Evolutionary conservation across 2,329 filamentous ascomycete genomes (phyloP).

Genomic region (Aaosphaeria arxii): DNA sequence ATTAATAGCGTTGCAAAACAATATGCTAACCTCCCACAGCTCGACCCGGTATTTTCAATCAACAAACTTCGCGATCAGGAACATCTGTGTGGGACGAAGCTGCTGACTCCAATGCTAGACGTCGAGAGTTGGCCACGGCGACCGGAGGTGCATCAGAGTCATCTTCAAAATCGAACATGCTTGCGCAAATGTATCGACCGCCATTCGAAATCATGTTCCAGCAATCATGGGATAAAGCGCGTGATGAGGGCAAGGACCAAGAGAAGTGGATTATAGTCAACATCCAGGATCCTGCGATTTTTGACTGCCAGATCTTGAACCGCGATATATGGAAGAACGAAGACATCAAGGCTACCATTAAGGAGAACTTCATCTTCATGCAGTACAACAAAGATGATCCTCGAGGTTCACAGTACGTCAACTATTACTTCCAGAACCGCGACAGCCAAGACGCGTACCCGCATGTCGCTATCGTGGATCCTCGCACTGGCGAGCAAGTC

Average conservation of each 20-base stretch:
- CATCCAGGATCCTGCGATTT: conserved; percentile 88
- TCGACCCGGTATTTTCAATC: conserved; percentile 67
- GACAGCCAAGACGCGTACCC: conserved; percentile 90
- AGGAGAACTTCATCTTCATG: conserved; percentile 92
- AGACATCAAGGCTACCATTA: conserved; percentile 73
- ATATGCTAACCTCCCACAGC: conserved; percentile 2
- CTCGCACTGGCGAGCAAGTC: conserved; percentile 92
- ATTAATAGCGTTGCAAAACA: too few species aligned
- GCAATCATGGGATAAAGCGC: conserved; percentile 77
- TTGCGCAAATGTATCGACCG: conserved; percentile 89
- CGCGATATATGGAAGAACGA: conserved; percentile 93
- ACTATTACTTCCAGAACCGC: conserved; percentile 81
- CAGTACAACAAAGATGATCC: conserved; percentile 88
- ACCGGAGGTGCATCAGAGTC: conserved; percentile 65
- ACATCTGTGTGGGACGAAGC: conserved; percentile 59
- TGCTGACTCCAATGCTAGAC: conserved; percentile 46
- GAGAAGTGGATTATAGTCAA: conserved; percentile 97
- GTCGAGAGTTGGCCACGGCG: conserved; percentile 55
- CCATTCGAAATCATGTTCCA: conserved; percentile 86
- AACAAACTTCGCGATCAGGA: conserved; percentile 52
- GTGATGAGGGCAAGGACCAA: conserved; percentile 78
- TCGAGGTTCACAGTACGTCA: conserved; percentile 74
- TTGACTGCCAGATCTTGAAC: conserved; percentile 92
- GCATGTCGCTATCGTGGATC: conserved; percentile 93
- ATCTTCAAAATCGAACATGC: conserved; percentile 68